Conservation (phyloP, 495 filamentous ascomycete genomes). For the Mytilinidion resinicola region DNA sequence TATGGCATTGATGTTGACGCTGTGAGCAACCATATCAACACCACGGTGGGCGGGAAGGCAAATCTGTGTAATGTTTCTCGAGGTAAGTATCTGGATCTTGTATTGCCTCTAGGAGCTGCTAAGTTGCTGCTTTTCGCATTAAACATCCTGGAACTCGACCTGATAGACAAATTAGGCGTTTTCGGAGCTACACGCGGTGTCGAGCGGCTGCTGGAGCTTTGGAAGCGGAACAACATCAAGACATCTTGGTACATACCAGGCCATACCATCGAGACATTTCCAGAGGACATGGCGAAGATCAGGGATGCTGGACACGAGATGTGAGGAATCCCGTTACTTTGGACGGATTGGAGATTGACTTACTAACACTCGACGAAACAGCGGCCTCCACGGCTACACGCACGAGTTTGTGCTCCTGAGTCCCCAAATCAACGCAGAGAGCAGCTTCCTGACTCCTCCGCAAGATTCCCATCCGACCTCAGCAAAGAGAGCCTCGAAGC, state of each 20-base stretch:
- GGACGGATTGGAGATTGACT: neutral
- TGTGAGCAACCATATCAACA: conserved; percentile 22
- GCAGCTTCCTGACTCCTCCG: too few relatives aligned
- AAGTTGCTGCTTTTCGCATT: too few relatives aligned
- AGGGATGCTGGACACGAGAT: conserved; percentile 33
- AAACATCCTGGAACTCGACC: too few relatives aligned
- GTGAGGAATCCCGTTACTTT: neutral
- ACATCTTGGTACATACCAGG: conserved; percentile 33
- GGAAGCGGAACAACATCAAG: conserved; percentile 31
- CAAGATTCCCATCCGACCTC: neutral
- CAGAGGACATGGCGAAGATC: conserved; percentile 24
- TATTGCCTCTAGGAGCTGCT: too few relatives aligned
- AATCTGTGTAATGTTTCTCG: conserved; percentile 17
- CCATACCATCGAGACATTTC: conserved; percentile 32
- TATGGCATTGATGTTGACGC: conserved; percentile 37
- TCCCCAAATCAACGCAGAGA: too few relatives aligned
- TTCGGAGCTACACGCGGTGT: conserved; percentile 30
- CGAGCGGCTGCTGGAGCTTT: conserved; percentile 29
- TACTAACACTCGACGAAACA: neutral
- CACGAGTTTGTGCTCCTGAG: conserved; percentile 20
- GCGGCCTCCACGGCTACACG: conserved; percentile 34
- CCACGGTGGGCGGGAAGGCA: conserved; percentile 1
- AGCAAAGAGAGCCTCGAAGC: conserved; percentile 24
- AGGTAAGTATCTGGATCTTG: conserved; percentile 4
- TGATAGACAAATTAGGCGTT: conserved; percentile 16